phyloP scores from a whole-genome alignment of 306 rosid species.

The Canavalia gladiata region DNA sequence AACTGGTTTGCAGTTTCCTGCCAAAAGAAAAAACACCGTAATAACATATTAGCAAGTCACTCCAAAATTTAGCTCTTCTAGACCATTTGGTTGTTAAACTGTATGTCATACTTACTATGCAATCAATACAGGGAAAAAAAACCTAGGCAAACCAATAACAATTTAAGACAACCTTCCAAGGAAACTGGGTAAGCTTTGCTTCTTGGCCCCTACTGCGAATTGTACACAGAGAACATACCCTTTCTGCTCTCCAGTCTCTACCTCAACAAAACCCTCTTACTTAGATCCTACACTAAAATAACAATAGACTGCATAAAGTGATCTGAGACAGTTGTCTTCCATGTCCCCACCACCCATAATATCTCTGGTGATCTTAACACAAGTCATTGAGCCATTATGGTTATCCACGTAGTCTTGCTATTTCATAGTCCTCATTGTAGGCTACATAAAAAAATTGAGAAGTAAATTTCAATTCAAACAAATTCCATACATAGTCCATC shows the following conservation, averaged over 20 bases:
- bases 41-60: constrained; percentile 2
- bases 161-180: constrained; percentile 23
- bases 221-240: not conserved
- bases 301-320: not conserved
- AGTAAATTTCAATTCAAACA: not conserved
- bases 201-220: not conserved
- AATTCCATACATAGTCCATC: not conserved
- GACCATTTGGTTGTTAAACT: constrained; percentile 25
- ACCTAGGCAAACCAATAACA: constrained; percentile 3
- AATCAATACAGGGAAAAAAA: constrained; percentile 16
- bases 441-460: not conserved
- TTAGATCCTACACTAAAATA: not conserved
- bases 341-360: not conserved
- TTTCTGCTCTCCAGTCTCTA: not conserved
- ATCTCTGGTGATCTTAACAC: constrained; percentile 16
- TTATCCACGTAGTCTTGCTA: constrained; percentile 1
- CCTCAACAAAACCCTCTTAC: constrained; percentile 14
- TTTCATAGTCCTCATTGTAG: not conserved
- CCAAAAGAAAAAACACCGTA: not conserved
- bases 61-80: constrained; percentile 30
- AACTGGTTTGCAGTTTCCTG: constrained; percentile 4
- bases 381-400: not conserved
- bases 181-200: constrained; percentile 22
- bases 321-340: not conserved
- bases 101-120: constrained; percentile 22